Conservation (phyloP, 192 early-diverging fungal species). For the Backusella sp. region DNA sequence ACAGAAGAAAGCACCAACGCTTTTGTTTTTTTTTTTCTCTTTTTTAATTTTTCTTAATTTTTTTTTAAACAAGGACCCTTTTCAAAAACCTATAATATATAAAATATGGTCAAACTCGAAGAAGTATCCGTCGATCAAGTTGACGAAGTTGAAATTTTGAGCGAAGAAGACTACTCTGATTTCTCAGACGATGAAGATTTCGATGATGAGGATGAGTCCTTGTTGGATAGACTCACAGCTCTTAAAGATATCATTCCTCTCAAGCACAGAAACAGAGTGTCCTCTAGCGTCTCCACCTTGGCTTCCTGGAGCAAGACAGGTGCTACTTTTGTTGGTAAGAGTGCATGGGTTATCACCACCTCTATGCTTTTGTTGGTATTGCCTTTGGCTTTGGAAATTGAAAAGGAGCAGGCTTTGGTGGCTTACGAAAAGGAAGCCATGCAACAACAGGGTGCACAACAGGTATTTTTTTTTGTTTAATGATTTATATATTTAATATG, state of each 20-base stretch:
- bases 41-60: constrained; percentile 7
- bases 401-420: constrained; percentile 83
- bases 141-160: constrained; percentile 48
- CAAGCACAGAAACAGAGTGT: constrained; percentile 65
- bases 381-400: constrained; percentile 85
- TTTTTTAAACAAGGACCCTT: constrained; percentile 13
- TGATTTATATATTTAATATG: constrained; percentile 5
- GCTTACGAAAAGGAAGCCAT: constrained; percentile 73
- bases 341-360: constrained; percentile 88
- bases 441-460: constrained; percentile 50
- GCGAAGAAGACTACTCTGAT: constrained; percentile 55
- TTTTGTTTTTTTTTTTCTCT: background rate
- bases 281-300: constrained; percentile 52
- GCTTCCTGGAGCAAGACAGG: constrained; percentile 58
- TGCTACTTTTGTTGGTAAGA: constrained; percentile 72
- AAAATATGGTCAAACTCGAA: constrained; percentile 51
- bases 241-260: constrained; percentile 87
- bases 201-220: constrained; percentile 73
- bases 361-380: constrained; percentile 78
- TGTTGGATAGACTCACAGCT: constrained; percentile 80
- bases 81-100: background rate
- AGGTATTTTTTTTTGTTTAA: constrained; percentile 16
- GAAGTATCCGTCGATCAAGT: constrained; percentile 44
- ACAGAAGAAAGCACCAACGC: too few species aligned
- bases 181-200: constrained; percentile 63